These are phyloP conservation scores for Leishmania tarentolae DNA, from an alignment of 208 protist genomes.

Conservation along the genomic window DNA sequence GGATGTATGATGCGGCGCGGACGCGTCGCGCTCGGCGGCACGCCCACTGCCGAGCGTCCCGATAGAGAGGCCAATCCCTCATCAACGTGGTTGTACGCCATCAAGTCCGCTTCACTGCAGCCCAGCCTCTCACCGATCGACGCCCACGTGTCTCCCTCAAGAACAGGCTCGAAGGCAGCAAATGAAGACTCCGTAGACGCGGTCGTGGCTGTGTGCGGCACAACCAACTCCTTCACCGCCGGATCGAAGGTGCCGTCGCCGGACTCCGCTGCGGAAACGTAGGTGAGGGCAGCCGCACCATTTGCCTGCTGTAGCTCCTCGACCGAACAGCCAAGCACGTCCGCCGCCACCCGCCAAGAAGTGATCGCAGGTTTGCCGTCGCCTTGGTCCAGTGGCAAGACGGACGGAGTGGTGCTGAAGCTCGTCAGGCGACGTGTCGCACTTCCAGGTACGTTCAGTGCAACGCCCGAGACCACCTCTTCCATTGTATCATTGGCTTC, in stretches of 20 bases:
- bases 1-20: slow-evolving; percentile 69
- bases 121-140: slow-evolving; percentile 58
- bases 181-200: slow-evolving; percentile 49
- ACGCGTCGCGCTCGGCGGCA: slow-evolving; percentile 46
- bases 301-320: slow-evolving; percentile 88
- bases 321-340: slow-evolving; percentile 70
- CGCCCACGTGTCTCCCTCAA: slow-evolving; percentile 56
- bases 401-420: slow-evolving; percentile 46
- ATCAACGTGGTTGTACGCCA: slow-evolving; percentile 40
- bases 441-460: slow-evolving; percentile 51
- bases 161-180: slow-evolving; percentile 55
- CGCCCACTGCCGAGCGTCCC: slow-evolving; percentile 13
- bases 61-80: no score
- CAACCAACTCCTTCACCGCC: slow-evolving; percentile 54
- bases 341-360: slow-evolving; percentile 73
- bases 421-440: slow-evolving; percentile 57
- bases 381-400: slow-evolving; percentile 44
- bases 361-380: slow-evolving; percentile 31
- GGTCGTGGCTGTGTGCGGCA: slow-evolving; percentile 60
- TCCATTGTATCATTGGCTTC: slow-evolving; percentile 48
- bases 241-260: slow-evolving; percentile 55
- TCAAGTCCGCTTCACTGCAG: slow-evolving; percentile 53
- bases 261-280: slow-evolving; percentile 34
- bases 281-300: slow-evolving; percentile 60
- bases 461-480: slow-evolving; percentile 36